Conservation (phyloP, 352 stramenopile genomes). For the Pythium rishiriense region DNA sequence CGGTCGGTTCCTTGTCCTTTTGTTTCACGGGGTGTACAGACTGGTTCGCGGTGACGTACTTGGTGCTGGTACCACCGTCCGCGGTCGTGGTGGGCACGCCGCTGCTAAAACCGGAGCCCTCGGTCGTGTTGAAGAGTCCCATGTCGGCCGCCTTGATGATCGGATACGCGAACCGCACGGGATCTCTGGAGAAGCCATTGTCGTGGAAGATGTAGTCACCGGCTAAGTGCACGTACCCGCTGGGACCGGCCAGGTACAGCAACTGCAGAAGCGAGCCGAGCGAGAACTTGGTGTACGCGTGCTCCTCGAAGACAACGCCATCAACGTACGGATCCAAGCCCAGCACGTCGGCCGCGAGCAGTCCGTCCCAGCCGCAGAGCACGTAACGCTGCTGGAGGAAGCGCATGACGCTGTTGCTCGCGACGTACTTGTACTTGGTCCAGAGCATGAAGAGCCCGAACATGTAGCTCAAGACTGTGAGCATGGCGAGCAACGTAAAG, state of each 20-base stretch:
- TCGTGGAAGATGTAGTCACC: slow-evolving; percentile 53
- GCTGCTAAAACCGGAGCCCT: no score
- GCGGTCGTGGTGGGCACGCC: no score
- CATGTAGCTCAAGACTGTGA: slow-evolving; percentile 32
- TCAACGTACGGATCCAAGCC: slow-evolving; percentile 44
- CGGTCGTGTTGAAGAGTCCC: slow-evolving; percentile 16
- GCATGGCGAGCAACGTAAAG: slow-evolving; percentile 34
- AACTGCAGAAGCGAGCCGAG: slow-evolving; percentile 44
- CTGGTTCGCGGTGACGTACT: no score
- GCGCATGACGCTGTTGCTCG: slow-evolving; percentile 47
- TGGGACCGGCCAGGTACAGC: slow-evolving; percentile 51
- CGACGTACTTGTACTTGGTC: slow-evolving; percentile 46
- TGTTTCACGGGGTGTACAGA: no score
- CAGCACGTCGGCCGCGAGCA: slow-evolving; percentile 37
- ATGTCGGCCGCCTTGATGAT: slow-evolving; percentile 38
- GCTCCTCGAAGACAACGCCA: slow-evolving; percentile 23
- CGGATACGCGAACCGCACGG: slow-evolving; percentile 33
- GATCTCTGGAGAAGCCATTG: slow-evolving; percentile 35
- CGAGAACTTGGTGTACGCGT: slow-evolving; percentile 36
- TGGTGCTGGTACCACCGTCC: no score
- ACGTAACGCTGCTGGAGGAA: slow-evolving; percentile 49
- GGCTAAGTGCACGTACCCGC: slow-evolving; percentile 39
- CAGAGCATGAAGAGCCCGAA: slow-evolving; percentile 30
- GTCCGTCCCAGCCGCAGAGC: slow-evolving; percentile 49
- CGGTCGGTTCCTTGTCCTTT: neutral